phyloP scores from a whole-genome alignment of 768 basidiomycete genomes.

The Calocybe cyanea region DNA sequence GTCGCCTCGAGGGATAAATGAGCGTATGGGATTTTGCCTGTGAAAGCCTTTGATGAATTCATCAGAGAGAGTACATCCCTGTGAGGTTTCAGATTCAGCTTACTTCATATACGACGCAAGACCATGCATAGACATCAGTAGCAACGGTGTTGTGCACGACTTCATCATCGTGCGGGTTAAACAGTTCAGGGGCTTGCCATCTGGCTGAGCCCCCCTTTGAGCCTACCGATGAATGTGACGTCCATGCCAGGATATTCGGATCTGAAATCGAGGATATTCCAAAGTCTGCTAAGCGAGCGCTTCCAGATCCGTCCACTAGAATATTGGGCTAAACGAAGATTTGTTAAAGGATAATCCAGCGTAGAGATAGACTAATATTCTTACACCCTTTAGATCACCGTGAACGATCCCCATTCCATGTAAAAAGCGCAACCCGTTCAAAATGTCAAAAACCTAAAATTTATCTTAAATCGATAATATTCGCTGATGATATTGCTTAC shows the following conservation, averaged over 20 bases:
- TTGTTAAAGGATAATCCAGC: not conserved
- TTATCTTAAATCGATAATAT: not conserved
- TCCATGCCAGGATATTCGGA: too few relatives aligned
- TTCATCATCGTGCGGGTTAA: conserved; percentile 7
- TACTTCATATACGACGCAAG: conserved; percentile 6
- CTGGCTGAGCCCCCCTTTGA: too few relatives aligned
- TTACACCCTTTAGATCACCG: conserved; percentile 42
- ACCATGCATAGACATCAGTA: conserved; percentile 20
- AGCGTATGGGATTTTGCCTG: not conserved
- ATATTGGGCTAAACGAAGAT: conserved; percentile 17
- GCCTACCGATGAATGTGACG: too few relatives aligned
- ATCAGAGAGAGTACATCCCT: not conserved
- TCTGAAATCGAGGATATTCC: conserved; percentile 18
- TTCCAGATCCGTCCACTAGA: conserved; percentile 14
- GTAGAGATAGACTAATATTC: not conserved
- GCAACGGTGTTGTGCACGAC: conserved; percentile 3
- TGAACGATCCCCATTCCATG: conserved; percentile 34
- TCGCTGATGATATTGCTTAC: not conserved
- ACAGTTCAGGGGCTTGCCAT: conserved; percentile 20
- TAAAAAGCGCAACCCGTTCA: conserved; percentile 28
- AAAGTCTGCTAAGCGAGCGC: conserved; percentile 22
- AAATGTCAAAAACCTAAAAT: conserved; percentile 27
- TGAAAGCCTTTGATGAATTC: not conserved
- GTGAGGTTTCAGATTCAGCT: not conserved
- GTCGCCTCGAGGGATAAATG: not conserved